Evolutionary conservation across 2,329 filamentous ascomycete species (phyloP).

Genomic region (Oidium heveae): DNA sequence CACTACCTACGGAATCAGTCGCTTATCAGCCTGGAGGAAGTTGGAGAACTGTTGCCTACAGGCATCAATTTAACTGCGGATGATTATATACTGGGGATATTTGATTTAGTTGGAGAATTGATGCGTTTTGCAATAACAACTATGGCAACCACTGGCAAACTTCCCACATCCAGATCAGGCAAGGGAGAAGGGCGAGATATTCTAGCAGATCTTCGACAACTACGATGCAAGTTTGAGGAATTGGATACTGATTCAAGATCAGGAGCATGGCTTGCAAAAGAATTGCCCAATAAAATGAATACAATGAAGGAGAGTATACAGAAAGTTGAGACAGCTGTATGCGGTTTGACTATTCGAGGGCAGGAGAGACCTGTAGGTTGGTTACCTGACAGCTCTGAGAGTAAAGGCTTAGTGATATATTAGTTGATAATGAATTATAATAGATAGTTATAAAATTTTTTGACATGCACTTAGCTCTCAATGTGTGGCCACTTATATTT

Average conservation of each 20-base stretch:
- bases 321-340: conserved; percentile 81
- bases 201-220: conserved; percentile 52
- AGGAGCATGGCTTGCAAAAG: conserved; percentile 27
- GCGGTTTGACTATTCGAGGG: conserved; percentile 66
- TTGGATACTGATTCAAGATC: conserved; percentile 28
- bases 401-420: conserved; percentile 4
- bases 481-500: too few species aligned
- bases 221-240: conserved; percentile 54
- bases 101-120: conserved; percentile 84
- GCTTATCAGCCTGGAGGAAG: conserved; percentile 42
- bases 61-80: conserved; percentile 44
- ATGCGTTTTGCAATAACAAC: conserved; percentile 89
- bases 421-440: neutral
- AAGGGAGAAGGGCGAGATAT: conserved; percentile 27
- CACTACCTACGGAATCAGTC: conserved; percentile 63
- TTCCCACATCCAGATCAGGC: conserved; percentile 16
- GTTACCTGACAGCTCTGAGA: conserved; percentile 44
- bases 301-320: conserved; percentile 73
- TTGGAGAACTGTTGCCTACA: conserved; percentile 21
- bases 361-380: conserved; percentile 77
- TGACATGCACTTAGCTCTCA: too few species aligned
- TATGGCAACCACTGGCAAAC: conserved; percentile 38
- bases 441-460: too few species aligned
- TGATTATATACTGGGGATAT: conserved; percentile 77
- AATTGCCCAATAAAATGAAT: conserved; percentile 56